phyloP scores from a whole-genome alignment of 108 stramenopile species.

The Cyclotella sp. region DNA sequence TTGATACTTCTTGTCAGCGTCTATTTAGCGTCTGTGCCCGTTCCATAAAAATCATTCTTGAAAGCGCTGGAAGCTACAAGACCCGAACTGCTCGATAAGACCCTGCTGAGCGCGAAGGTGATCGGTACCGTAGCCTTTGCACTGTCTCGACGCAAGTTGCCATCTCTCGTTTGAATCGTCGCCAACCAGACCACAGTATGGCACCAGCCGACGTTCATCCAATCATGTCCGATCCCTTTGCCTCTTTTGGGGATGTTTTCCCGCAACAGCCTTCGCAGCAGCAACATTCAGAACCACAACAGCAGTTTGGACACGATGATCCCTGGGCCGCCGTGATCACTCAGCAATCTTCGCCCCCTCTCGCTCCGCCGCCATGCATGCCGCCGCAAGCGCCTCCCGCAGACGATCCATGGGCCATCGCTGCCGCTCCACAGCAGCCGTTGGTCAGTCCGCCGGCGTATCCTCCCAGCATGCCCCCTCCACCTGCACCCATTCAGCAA shows the following conservation, averaged over 20 bases:
- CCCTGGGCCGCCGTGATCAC: conserved; percentile 27
- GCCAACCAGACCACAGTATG: background rate
- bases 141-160: no score
- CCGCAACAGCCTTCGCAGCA: conserved; percentile 1
- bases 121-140: no score
- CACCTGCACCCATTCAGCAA: background rate
- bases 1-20: no score
- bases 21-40: no score
- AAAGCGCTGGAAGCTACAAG: no score
- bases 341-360: background rate
- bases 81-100: no score
- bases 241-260: conserved; percentile 3
- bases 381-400: background rate
- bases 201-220: conserved; percentile 15
- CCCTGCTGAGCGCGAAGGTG: no score
- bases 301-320: conserved; percentile 10
- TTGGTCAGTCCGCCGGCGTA: no score
- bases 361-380: background rate
- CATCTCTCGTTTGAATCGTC: no score
- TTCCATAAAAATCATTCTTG: no score
- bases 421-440: background rate
- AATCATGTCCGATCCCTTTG: conserved; percentile 23
- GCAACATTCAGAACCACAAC: background rate
- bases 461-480: background rate
- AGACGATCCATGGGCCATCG: background rate